Evolutionary conservation across 805 yeast species (phyloP).

Genomic region (Starmerella bombi): DNA sequence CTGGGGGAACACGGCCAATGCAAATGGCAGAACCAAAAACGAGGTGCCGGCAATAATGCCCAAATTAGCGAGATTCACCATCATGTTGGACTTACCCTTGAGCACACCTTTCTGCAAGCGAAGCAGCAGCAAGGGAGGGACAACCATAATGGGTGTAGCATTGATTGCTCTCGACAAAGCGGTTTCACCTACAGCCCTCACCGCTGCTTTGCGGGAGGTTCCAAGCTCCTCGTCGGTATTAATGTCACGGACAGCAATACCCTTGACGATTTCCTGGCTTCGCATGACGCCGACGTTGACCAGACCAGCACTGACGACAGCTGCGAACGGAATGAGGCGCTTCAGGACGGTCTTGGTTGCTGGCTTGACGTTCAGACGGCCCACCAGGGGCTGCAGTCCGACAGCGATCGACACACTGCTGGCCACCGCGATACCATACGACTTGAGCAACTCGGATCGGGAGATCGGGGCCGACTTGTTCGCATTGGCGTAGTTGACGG

Average conservation of each 20-base stretch:
- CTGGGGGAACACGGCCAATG: slow-evolving; percentile 92
- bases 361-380: slow-evolving; percentile 60
- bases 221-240: slow-evolving; percentile 37
- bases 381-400: slow-evolving; percentile 86
- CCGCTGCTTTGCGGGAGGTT: slow-evolving; percentile 72
- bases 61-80: slow-evolving; percentile 61
- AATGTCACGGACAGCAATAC: slow-evolving; percentile 31
- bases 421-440: slow-evolving; percentile 76
- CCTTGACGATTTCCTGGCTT: slow-evolving; percentile 71
- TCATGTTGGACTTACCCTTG: slow-evolving; percentile 50
- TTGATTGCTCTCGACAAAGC: slow-evolving; percentile 89
- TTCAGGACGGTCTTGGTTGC: slow-evolving; percentile 57
- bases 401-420: slow-evolving; percentile 94
- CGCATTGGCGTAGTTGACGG: slow-evolving; percentile 90
- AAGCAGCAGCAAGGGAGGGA: slow-evolving; percentile 80
- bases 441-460: slow-evolving; percentile 59
- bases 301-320: slow-evolving; percentile 93
- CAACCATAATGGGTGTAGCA: slow-evolving; percentile 94
- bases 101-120: slow-evolving; percentile 59
- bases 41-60: slow-evolving; percentile 80
- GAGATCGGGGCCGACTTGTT: slow-evolving; percentile 88
- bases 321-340: slow-evolving; percentile 94
- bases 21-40: slow-evolving; percentile 81
- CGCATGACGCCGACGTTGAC: slow-evolving; percentile 96
- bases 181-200: slow-evolving; percentile 91